Evolutionary conservation across 176 grass and related monocot species (phyloP).

Genomic region (Musa schizocarpa): DNA sequence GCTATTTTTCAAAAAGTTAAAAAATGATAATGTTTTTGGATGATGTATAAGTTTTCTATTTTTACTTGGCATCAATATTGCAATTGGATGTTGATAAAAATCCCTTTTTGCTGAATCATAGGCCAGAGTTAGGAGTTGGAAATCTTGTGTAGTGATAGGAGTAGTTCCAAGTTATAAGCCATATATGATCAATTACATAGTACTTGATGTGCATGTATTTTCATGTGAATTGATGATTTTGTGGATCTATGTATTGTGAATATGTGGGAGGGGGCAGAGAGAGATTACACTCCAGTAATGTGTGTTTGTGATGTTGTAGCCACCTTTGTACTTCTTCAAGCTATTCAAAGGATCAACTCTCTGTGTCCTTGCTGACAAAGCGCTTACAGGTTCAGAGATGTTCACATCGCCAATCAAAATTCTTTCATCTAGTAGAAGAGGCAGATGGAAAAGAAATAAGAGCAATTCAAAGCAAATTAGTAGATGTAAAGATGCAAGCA

Average conservation of each 20-base stretch:
- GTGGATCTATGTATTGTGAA: no score
- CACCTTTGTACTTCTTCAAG: conserved; percentile 66
- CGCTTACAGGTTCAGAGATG: conserved; percentile 14
- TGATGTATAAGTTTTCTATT: no score
- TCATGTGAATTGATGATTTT: not conserved
- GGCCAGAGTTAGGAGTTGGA: no score
- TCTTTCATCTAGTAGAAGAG: conserved; percentile 18
- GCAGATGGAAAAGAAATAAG: conserved; percentile 11
- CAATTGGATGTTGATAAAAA: no score
- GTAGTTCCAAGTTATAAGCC: no score
- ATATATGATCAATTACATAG: no score
- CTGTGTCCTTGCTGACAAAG: conserved; percentile 37
- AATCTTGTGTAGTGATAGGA: no score
- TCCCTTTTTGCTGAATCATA: no score
- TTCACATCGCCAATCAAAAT: conserved; percentile 24
- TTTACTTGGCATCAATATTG: no score
- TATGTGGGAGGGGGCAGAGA: conserved; percentile 18
- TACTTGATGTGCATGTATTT: no score
- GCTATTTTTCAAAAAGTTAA: no score
- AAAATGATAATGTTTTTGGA: no score
- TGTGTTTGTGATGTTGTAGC: conserved; percentile 75
- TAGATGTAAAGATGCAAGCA: not conserved
- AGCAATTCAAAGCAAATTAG: not conserved
- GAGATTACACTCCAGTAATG: conserved; percentile 95
- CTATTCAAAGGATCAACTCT: conserved; percentile 62